These are phyloP conservation scores for Fusarium drepaniforme DNA, from an alignment of 2,329 filamentous ascomycete species.

Conservation along the genomic window DNA sequence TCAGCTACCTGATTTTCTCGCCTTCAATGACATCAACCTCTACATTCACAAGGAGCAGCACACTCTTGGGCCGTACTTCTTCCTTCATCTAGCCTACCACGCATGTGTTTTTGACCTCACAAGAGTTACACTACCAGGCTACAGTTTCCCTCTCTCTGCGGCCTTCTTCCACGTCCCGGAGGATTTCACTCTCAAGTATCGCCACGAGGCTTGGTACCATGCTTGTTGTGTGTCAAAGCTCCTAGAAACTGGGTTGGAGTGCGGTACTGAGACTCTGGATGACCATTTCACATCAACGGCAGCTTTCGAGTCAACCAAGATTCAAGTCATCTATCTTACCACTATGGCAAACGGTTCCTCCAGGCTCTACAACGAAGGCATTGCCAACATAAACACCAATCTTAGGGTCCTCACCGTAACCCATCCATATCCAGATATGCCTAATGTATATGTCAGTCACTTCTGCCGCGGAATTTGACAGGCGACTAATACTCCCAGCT, in stretches of 20 bases:
- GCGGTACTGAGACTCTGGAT: background rate
- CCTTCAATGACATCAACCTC: background rate
- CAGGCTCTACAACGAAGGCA: background rate
- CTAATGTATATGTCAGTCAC: background rate
- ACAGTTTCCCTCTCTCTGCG: background rate
- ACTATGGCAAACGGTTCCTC: background rate
- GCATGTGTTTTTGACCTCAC: background rate
- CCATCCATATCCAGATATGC: background rate
- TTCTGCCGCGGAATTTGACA: background rate
- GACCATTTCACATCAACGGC: background rate
- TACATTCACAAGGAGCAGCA: slow-evolving; percentile 5
- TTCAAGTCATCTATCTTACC: background rate
- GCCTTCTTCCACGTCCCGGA: background rate
- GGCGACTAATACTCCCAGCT: background rate
- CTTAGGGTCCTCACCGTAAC: background rate
- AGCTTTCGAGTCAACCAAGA: background rate
- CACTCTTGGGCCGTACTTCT: background rate
- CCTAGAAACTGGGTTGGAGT: background rate
- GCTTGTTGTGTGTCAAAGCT: background rate
- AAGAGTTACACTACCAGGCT: background rate
- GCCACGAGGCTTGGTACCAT: background rate
- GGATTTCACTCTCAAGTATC: background rate
- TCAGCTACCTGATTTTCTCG: slow-evolving; percentile 4
- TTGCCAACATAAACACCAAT: background rate
- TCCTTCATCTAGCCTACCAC: background rate